A percentile compares a stretch with the other conserved stretches of the same genome.
phyloP scores from a whole-genome alignment of 164 flowering plant genomes.

The Umbilicus rupestris region DNA sequence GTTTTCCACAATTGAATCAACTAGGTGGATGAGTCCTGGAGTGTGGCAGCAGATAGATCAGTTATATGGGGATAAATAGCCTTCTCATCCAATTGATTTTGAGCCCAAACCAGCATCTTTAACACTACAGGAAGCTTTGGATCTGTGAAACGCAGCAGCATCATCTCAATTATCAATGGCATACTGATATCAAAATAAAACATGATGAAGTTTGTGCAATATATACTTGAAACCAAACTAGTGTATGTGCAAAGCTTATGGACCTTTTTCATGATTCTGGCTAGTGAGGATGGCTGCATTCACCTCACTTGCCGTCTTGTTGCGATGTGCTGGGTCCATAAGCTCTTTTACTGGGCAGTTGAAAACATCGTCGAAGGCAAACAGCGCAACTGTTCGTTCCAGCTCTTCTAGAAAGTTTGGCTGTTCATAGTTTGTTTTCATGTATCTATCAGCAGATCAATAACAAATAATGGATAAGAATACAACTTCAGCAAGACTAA shows the following conservation, averaged over 20 bases:
- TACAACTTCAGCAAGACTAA: slow-evolving; percentile 3
- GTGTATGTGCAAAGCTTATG: no score
- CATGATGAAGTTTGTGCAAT: not conserved
- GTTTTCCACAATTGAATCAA: not conserved
- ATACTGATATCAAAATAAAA: not conserved
- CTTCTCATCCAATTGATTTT: slow-evolving; percentile 78
- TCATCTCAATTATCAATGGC: not conserved
- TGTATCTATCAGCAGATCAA: not conserved
- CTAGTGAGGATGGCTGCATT: slow-evolving; percentile 98
- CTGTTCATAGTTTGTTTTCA: slow-evolving; percentile 36
- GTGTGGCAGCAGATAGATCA: slow-evolving; percentile 49
- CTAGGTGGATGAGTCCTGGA: slow-evolving; percentile 63
- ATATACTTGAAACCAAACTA: not conserved
- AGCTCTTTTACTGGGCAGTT: slow-evolving; percentile 87
- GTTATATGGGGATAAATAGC: slow-evolving; percentile 78
- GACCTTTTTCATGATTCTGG: slow-evolving; percentile 96
- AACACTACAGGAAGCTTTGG: slow-evolving; percentile 87
- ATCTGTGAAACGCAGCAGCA: slow-evolving; percentile 30
- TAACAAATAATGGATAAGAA: not conserved
- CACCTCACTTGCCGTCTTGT: slow-evolving; percentile 92
- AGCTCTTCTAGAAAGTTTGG: slow-evolving; percentile 84
- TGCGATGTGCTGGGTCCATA: slow-evolving; percentile 81
- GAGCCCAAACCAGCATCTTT: slow-evolving; percentile 89
- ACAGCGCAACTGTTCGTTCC: slow-evolving; percentile 81
- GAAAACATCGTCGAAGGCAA: slow-evolving; percentile 85